Conservation (phyloP, 345 rosid genomes). For the Heritiera fomes region DNA sequence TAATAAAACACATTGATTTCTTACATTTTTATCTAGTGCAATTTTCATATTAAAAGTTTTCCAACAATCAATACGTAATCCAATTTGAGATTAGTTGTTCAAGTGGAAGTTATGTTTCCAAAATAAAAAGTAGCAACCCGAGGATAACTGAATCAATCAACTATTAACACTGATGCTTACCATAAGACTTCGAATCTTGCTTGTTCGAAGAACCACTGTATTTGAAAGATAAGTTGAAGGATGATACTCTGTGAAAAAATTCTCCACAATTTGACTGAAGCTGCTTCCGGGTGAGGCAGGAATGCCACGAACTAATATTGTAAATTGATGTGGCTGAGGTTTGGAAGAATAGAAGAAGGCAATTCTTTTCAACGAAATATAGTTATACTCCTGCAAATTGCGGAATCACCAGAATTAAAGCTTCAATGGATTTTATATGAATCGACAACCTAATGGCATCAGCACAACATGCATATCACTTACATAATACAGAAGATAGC, state of each 20-base stretch:
- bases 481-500: conserved; percentile 82
- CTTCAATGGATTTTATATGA: conserved; percentile 16
- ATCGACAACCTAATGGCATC: conserved; percentile 13
- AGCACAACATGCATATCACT: conserved; percentile 35
- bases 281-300: conserved; percentile 56
- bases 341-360: conserved; percentile 64
- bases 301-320: conserved; percentile 72
- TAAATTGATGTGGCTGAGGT: conserved; percentile 75
- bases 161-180: conserved; percentile 39
- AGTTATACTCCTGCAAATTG: conserved; percentile 62
- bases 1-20: not conserved
- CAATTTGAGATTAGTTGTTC: not conserved
- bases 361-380: conserved; percentile 66
- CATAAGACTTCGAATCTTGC: conserved; percentile 61
- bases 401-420: conserved; percentile 19
- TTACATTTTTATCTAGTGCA: not conserved
- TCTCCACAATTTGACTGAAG: conserved; percentile 65
- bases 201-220: conserved; percentile 56
- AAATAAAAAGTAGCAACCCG: not conserved
- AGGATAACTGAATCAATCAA: not conserved
- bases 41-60: not conserved
- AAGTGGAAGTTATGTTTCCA: not conserved
- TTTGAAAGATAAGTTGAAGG: conserved; percentile 81
- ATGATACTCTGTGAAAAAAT: conserved; percentile 77
- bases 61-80: not conserved